Conservation (phyloP, 1,139 yeast species). For the Pichia sp. region DNA sequence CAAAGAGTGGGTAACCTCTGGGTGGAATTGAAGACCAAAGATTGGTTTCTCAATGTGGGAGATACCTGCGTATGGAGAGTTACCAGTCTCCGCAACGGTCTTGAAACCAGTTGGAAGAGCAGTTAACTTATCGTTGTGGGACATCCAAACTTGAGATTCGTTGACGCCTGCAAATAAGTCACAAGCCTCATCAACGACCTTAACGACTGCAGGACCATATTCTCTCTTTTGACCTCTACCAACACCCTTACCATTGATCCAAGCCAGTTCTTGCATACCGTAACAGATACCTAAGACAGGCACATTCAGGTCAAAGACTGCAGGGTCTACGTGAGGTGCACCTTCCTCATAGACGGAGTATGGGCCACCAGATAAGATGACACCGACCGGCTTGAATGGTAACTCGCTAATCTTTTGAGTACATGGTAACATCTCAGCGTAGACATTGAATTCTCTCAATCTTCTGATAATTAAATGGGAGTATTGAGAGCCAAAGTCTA, state of each 20-base stretch:
- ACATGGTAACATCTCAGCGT: conserved; percentile 99
- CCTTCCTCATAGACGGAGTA: conserved; percentile 94
- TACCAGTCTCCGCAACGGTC: conserved; percentile 83
- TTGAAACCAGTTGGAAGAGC: conserved; percentile 87
- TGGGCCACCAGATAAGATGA: conserved; percentile 95
- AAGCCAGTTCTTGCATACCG: conserved; percentile 99
- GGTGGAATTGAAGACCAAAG: conserved; percentile 98
- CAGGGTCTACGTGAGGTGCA: conserved; percentile 97
- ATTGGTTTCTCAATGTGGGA: conserved; percentile 66
- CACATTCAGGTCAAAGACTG: conserved; percentile 78
- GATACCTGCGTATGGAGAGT: conserved; percentile 95
- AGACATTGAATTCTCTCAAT: conserved; percentile 94
- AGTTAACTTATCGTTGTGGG: conserved; percentile 94
- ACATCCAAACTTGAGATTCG: conserved; percentile 98
- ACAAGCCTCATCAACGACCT: conserved; percentile 52
- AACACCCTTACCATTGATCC: conserved; percentile 96
- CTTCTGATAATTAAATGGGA: conserved; percentile 96
- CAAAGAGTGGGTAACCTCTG: conserved; percentile 95
- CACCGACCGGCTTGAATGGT: conserved; percentile 94
- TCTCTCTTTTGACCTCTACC: conserved; percentile 97
- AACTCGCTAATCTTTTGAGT: conserved; percentile 92
- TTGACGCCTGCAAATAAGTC: conserved; percentile 82
- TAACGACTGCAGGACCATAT: conserved; percentile 94
- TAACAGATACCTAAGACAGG: conserved; percentile 98
- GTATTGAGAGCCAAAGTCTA: conserved; percentile 98